Evolutionary conservation across 129 eudicot genomes (phyloP), one percentile per base, ranked within the genome.

Genomic region (Silybum marianum): DNA sequence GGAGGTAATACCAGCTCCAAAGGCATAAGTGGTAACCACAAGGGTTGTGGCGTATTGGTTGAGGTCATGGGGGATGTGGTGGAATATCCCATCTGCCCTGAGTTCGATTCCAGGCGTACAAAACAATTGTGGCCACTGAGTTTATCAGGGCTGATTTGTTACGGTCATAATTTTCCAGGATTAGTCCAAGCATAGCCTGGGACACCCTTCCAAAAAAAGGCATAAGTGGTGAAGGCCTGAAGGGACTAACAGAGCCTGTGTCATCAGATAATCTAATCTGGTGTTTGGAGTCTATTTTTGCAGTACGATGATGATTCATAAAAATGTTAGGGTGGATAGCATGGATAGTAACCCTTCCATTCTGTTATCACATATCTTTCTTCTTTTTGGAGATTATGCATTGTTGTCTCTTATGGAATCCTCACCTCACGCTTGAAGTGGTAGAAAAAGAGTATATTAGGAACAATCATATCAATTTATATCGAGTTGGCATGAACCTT

Each of bases 401-500:
- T 28, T 26, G 46, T 18, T 28, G 18, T 16, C 30, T 30, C 19
- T 28, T 51, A 48, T 13, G 69, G 63, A 48, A 19, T 54, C 79
- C 46, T 75, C 79, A 58, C 19, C 71, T 75, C 66, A 58, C 30
- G 63, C 44, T 25, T 51, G 44, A 74, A 48, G 69, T 74, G 78
- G 68, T 25, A 48, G 42, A 63, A 76, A n/a, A n/a, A 72, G 48
- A 72, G 30, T 12, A 38, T 66, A 12, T 65, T 22, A 78, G 81
- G 74, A 78, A 23, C 44, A 54, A 54, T 54, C 63, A 54, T 48
- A 54, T 16, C 63, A 16, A 36, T 62, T 62, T 77, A 65, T 39
- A 63, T 39, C n/a, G 23, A 21, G 72, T 19, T 21, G 72, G 81
- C 16, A 2, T 77, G 7, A 77, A 30, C 21, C 16, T 36, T 48